These are phyloP conservation scores for Hirschfeldia incana DNA, from an alignment of 345 rosid species.

Conservation along the genomic window DNA sequence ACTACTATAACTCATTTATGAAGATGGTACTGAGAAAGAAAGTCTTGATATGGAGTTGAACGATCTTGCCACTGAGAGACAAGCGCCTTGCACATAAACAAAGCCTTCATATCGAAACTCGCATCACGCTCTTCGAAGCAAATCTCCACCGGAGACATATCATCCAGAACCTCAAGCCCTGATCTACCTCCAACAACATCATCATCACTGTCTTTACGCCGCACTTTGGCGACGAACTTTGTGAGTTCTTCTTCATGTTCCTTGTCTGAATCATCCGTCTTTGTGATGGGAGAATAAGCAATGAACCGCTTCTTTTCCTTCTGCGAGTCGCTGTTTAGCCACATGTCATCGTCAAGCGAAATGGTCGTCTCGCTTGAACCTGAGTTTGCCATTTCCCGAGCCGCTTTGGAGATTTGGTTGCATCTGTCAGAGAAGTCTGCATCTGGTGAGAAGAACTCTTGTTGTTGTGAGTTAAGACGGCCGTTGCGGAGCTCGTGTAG, in stretches of 20 bases:
- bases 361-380: slow-evolving; percentile 27
- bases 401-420: slow-evolving; percentile 54
- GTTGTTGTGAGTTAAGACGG: slow-evolving; percentile 40
- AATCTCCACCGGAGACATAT: slow-evolving; percentile 56
- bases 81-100: slow-evolving; percentile 39
- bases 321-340: slow-evolving; percentile 46
- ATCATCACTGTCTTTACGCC: slow-evolving; percentile 20
- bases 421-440: slow-evolving; percentile 42
- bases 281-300: slow-evolving; percentile 44
- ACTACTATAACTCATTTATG: background rate
- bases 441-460: slow-evolving; percentile 50
- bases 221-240: slow-evolving; percentile 49
- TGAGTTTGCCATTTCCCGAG: slow-evolving; percentile 40
- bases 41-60: slow-evolving; percentile 45
- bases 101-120: slow-evolving; percentile 37
- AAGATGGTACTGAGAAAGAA: slow-evolving; percentile 34
- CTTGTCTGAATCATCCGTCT: slow-evolving; percentile 14
- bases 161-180: slow-evolving; percentile 49
- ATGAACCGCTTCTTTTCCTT: slow-evolving; percentile 45
- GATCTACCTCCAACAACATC: slow-evolving; percentile 5
- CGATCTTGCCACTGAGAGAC: slow-evolving; percentile 46
- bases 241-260: slow-evolving; percentile 29
- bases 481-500: slow-evolving; percentile 52
- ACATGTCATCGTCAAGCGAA: slow-evolving; percentile 42
- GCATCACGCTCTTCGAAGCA: slow-evolving; percentile 39